These are phyloP conservation scores for Termitomyces sp. DNA, from an alignment of 1,284 basidiomycete species.

Conservation along the genomic window DNA sequence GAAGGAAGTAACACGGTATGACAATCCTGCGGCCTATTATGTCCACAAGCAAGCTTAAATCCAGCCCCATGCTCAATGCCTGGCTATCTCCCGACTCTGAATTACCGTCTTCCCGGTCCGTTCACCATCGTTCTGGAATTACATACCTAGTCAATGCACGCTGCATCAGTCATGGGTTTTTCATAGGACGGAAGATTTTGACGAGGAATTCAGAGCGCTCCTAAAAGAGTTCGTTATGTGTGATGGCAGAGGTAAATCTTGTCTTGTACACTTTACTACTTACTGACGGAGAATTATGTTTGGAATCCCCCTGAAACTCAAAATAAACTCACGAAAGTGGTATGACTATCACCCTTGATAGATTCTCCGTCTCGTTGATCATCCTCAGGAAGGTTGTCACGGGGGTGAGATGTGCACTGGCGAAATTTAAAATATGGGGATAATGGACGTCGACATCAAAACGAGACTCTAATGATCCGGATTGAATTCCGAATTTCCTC, in stretches of 20 bases:
- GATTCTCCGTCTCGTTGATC: neutral
- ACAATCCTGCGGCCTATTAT: slow-evolving; percentile 2
- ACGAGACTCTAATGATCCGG: slow-evolving; percentile 10
- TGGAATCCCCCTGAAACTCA: neutral
- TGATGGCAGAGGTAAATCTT: neutral
- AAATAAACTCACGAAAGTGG: neutral
- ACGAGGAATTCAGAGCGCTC: slow-evolving; percentile 1
- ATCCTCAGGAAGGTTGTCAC: neutral
- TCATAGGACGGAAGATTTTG: slow-evolving; percentile 10
- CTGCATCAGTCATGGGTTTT: slow-evolving; percentile 12
- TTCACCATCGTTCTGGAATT: neutral
- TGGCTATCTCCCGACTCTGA: neutral
- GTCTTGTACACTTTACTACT: neutral
- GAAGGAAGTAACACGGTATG: slow-evolving; percentile 5
- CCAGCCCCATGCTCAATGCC: neutral
- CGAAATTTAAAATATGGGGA: slow-evolving; percentile 3
- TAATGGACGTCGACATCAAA: slow-evolving; percentile 5
- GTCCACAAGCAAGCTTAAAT: neutral
- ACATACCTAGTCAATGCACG: slow-evolving; percentile 5
- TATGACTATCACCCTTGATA: neutral
- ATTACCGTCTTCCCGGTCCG: neutral
- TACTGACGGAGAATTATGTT: neutral
- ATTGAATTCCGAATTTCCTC: neutral
- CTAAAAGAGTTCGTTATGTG: slow-evolving; percentile 6
- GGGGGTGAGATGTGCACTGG: neutral